Conservation (phyloP, 352 stramenopile species). For the Aphanomyces stellatus region DNA sequence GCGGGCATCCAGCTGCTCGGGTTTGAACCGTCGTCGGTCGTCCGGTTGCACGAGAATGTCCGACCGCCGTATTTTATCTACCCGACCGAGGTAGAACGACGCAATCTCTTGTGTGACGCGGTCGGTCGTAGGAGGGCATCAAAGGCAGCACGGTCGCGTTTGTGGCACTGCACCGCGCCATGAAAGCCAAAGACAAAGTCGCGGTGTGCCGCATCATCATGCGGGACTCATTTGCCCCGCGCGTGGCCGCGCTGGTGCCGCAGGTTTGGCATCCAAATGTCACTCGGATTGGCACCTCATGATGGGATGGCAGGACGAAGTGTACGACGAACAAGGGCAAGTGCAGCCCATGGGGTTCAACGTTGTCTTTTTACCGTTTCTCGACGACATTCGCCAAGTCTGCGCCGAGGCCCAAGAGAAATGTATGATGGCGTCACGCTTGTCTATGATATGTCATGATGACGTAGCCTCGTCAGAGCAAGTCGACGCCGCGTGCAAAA, state of each 20-base stretch:
- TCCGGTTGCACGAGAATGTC: slow-evolving; percentile 63
- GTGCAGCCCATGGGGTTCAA: slow-evolving; percentile 69
- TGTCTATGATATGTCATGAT: slow-evolving; percentile 9
- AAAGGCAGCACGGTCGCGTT: slow-evolving; percentile 67
- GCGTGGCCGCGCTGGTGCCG: slow-evolving; percentile 63
- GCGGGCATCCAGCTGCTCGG: slow-evolving; percentile 68
- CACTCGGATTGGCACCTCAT: too few species aligned
- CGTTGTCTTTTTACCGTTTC: slow-evolving; percentile 67
- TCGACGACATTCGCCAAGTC: slow-evolving; percentile 74
- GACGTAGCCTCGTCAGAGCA: slow-evolving; percentile 39
- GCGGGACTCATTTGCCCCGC: slow-evolving; percentile 64
- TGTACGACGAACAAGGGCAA: slow-evolving; percentile 64
- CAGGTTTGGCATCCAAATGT: slow-evolving; percentile 27
- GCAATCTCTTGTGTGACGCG: neutral
- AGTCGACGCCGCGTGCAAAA: slow-evolving; percentile 47
- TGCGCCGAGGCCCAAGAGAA: slow-evolving; percentile 31
- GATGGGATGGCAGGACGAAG: slow-evolving; percentile 30
- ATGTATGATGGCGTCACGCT: slow-evolving; percentile 25
- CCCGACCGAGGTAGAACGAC: slow-evolving; percentile 33
- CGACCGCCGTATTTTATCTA: slow-evolving; percentile 76
- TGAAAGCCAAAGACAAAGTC: slow-evolving; percentile 55
- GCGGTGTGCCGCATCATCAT: slow-evolving; percentile 59
- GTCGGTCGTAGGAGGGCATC: slow-evolving; percentile 36
- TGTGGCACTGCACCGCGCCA: slow-evolving; percentile 51
- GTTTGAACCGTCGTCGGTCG: slow-evolving; percentile 53